Base-by-base conservation (phyloP, 371 early-diverging fungal species). In the Saksenaea vasiformis region DNA sequence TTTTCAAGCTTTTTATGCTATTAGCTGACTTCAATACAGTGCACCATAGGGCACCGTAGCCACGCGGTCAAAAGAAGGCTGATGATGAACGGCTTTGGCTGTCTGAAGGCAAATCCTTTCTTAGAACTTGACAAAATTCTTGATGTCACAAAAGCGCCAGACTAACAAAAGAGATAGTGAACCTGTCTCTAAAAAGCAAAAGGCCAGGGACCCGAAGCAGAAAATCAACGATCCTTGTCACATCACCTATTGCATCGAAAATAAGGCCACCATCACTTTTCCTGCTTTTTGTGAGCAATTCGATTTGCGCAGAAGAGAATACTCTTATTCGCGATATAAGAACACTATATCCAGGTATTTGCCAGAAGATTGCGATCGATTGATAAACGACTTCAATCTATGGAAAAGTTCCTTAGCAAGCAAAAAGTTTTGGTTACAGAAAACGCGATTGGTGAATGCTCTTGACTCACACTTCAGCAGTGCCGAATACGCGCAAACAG, bases 401-500 rank as follows among this genome's bases (percentile, higher is more conserved):
- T 62, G 56, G 62, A 61, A 55, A 62, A 62, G 31, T 55, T 62
- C 43, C 62, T 62, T 62, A 24, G 62, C 62, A 62, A 62, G 56
- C 56, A 62, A 62, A 56, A 37, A 62, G 56, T 55, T 62, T 62
- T 54, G 62, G 62, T 61, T 61, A 54, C 54, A 54, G 37, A 61
- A 61, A 61, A 61, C 54, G 26, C 61, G 61, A 37, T 62, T 63
- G 63, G 57, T 56, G 63, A 63, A 37, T 8, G 57, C 38, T 63
- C 57, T 63, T 56, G 51, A 63, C 51, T 27, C 63, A 63, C 63
- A 63, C 56, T 47, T 56, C 44, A 56, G 57, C 57, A 56, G 63
- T 63, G 57, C 57, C 57, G 57, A 63, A 63, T 57, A 63, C 57
- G 63, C 56, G 56, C 57, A 63, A 63, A 63, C 26, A 63, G 63